Evolutionary conservation across 2,329 filamentous ascomycete genomes (phyloP).

Genomic region (Mycosphaerella sp.): DNA sequence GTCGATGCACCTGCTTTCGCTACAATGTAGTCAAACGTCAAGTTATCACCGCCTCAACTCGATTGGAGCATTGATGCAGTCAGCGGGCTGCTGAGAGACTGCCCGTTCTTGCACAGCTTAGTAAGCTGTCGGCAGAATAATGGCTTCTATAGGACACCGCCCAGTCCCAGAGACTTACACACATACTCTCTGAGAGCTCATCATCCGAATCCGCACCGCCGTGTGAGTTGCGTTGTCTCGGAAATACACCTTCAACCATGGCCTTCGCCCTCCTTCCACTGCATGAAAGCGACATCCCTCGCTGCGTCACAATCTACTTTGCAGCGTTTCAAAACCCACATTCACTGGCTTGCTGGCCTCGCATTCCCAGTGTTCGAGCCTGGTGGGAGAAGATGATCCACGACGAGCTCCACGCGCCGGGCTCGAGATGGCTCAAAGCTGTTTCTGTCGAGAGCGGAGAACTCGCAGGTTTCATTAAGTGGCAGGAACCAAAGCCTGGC

Average conservation of each 20-base stretch:
- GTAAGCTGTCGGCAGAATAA: background rate
- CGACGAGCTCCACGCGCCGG: slow-evolving; percentile 21
- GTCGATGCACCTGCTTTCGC: background rate
- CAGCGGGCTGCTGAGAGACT: too few species aligned
- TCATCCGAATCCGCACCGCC: too few species aligned
- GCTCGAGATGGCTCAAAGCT: slow-evolving; percentile 27
- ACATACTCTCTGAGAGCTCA: background rate
- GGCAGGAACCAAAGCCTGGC: slow-evolving; percentile 23
- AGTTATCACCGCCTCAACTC: too few species aligned
- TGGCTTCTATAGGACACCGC: background rate
- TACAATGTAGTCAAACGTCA: too few species aligned
- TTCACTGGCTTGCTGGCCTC: slow-evolving; percentile 29
- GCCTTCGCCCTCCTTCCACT: slow-evolving; percentile 21
- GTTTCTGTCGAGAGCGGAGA: slow-evolving; percentile 15
- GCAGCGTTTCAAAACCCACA: slow-evolving; percentile 29
- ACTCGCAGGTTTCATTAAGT: slow-evolving; percentile 26
- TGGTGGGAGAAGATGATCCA: slow-evolving; percentile 28
- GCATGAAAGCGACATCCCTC: slow-evolving; percentile 16
- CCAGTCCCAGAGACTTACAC: background rate
- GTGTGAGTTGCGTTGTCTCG: background rate
- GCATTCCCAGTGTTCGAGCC: slow-evolving; percentile 18
- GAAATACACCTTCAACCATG: background rate
- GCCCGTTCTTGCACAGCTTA: background rate
- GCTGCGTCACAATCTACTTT: slow-evolving; percentile 26
- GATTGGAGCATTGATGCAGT: too few species aligned